These are phyloP conservation scores for Alternaria atra DNA, from an alignment of 2,329 filamentous ascomycete species.

Conservation along the genomic window DNA sequence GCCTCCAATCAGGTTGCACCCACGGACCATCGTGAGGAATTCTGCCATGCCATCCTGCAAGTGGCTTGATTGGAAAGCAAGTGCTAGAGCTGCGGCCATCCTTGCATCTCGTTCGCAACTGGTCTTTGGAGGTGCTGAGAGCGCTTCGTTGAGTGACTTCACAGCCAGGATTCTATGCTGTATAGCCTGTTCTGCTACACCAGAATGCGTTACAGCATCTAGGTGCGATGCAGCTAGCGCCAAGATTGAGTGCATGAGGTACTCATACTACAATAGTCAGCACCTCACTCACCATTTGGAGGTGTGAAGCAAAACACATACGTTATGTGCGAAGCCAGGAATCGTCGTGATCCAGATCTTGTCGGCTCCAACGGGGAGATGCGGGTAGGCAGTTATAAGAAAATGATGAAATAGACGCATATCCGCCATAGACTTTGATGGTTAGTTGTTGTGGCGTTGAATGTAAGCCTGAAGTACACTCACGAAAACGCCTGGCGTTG, in stretches of 20 bases:
- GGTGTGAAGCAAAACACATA: constrained; percentile 47
- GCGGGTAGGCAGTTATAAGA: constrained; percentile 67
- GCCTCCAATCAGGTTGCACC: constrained; percentile 47
- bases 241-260: constrained; percentile 75
- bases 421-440: constrained; percentile 58
- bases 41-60: constrained; percentile 49
- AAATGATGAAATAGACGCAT: constrained; percentile 77
- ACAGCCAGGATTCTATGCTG: constrained; percentile 72
- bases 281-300: neutral
- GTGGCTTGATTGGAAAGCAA: constrained; percentile 51
- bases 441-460: constrained; percentile 23
- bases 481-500: constrained; percentile 46
- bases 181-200: constrained; percentile 67
- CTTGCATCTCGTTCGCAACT: constrained; percentile 48
- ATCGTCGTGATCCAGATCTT: constrained; percentile 73
- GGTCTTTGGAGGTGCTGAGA: constrained; percentile 46
- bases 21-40: constrained; percentile 51
- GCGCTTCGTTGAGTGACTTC: constrained; percentile 53
- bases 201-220: constrained; percentile 58
- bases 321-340: constrained; percentile 72
- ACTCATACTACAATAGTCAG: constrained; percentile 62
- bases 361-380: constrained; percentile 71
- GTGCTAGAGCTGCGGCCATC: constrained; percentile 49
- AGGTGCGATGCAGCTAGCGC: constrained; percentile 74
- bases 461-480: constrained; percentile 27